Evolutionary conservation across 495 filamentous ascomycete genomes (phyloP), one percentile per base, ranked within the genome.

Genomic region (Daldinia caldariorum): DNA sequence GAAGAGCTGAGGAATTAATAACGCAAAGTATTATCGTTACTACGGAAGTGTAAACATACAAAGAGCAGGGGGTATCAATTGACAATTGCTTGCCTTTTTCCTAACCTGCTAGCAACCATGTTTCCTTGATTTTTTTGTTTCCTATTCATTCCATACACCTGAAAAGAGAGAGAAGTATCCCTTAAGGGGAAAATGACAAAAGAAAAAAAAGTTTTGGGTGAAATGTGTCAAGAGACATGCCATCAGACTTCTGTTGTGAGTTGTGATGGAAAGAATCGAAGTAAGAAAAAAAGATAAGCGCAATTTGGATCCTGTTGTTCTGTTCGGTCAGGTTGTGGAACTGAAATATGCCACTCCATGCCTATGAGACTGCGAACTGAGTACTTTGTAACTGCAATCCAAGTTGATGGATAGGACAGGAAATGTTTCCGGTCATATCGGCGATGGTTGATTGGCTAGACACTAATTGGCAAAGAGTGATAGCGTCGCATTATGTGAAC

Each of bases 31-130:
- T 22, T 9, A 8, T 47, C 12, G 16, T 7, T 47, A 47, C 20
- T 47, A 22, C 18, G 43, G 20, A 22, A 47, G 9, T 47, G 43
- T 16, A 22, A 47, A 22, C 0, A 3, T 47, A 47, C 43, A 47
- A 47, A 20, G 43, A 47, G 43, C 43, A 47, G 43, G 18, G 43
- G 43, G 9, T 22, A 47, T 47, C 18, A 12, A 9, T 3, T 13
- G 43, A 8, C 43, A 22, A 10, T 3, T 35, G 43, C 7, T 10
- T 47, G 43, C 43, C 9, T 47, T 47, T 47, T 47, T 47, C 43
- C 43, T 47, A 47, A 47, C 18, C 43, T 47, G 43, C 43, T 47
- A 47, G 43, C 18, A 47, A 47, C 43, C 20, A 47, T 20, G 3
- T 47, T 47, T 18, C 18, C 34, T 10, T 35, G 6, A 26, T 10